A percentile compares a stretch with the other conserved stretches of the same genome.
phyloP scores from a whole-genome alignment of 306 rosid species.

The Casuarina cunninghamiana region DNA sequence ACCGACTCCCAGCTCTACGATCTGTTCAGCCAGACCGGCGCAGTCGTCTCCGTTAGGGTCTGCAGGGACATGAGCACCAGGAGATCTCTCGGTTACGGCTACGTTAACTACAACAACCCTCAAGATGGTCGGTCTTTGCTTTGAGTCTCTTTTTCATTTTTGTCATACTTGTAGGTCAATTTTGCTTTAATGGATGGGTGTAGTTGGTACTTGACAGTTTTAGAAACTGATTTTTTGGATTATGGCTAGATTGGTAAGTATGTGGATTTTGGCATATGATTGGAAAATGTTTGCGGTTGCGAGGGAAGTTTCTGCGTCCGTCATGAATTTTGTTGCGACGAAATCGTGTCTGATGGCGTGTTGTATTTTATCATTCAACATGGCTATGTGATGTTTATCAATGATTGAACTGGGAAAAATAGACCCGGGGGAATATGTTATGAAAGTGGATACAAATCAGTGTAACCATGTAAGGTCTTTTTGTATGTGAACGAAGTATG shows the following conservation, averaged over 20 bases:
- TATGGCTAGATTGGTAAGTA: no score
- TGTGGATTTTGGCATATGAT: not conserved
- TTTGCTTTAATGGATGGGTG: not conserved
- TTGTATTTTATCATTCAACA: not conserved
- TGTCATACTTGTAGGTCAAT: not conserved
- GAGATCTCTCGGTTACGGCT: slow-evolving; percentile 76
- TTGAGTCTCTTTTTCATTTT: not conserved
- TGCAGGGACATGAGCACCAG: slow-evolving; percentile 66
- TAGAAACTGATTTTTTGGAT: no score
- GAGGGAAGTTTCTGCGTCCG: not conserved
- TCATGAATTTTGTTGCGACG: not conserved
- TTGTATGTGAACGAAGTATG: not conserved
- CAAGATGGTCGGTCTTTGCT: slow-evolving; percentile 53
- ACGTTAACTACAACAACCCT: slow-evolving; percentile 61
- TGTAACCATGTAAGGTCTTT: not conserved
- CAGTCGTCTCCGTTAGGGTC: slow-evolving; percentile 68
- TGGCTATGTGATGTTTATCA: not conserved
- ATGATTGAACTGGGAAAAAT: not conserved
- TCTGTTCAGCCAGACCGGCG: slow-evolving; percentile 52
- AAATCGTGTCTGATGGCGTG: not conserved
- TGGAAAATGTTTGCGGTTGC: not conserved
- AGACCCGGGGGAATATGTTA: not conserved
- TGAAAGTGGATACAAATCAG: no score
- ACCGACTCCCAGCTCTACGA: slow-evolving; percentile 70
- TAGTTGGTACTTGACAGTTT: no score